These are phyloP conservation scores for Podochytrium sp. DNA, from an alignment of 192 early-diverging fungal species.

Conservation along the genomic window DNA sequence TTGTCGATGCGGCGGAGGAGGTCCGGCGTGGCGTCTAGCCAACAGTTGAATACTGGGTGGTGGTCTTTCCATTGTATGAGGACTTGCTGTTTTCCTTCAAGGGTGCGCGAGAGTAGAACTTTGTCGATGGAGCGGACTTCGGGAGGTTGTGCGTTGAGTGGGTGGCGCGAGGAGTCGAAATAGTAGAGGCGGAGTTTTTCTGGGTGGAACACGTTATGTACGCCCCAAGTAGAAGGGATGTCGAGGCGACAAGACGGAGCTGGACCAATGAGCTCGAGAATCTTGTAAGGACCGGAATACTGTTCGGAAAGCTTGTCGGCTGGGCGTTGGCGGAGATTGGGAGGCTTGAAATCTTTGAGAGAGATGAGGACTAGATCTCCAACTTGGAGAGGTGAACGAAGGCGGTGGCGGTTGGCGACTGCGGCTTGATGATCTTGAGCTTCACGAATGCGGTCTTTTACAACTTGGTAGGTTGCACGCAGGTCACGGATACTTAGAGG, in stretches of 20 bases:
- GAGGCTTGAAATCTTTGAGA: constrained; percentile 9
- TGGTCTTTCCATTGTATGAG: not conserved
- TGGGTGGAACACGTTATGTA: constrained; percentile 27
- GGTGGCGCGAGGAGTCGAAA: constrained; percentile 48
- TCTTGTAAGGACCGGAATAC: constrained; percentile 21
- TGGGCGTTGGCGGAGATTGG: not conserved
- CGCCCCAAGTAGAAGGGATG: constrained; percentile 8
- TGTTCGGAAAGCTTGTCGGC: constrained; percentile 13
- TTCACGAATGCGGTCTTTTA: constrained; percentile 14
- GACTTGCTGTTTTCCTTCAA: not conserved
- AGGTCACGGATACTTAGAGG: not conserved
- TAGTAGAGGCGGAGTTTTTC: constrained; percentile 14
- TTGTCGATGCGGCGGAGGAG: not conserved
- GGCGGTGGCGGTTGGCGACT: constrained; percentile 11
- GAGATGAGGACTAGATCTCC: constrained; percentile 23
- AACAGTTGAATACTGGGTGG: not conserved
- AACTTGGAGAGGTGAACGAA: constrained; percentile 16
- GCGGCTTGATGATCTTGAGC: constrained; percentile 14
- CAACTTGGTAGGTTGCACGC: constrained; percentile 12
- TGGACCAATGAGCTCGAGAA: constrained; percentile 1
- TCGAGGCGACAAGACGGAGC: constrained; percentile 3
- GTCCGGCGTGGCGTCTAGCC: not conserved
- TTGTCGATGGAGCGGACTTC: not conserved
- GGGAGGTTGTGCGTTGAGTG: constrained; percentile 27
- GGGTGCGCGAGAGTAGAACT: not conserved